Evolutionary conservation across 257 asterid species (phyloP).

Genomic region (Ilex asprella): DNA sequence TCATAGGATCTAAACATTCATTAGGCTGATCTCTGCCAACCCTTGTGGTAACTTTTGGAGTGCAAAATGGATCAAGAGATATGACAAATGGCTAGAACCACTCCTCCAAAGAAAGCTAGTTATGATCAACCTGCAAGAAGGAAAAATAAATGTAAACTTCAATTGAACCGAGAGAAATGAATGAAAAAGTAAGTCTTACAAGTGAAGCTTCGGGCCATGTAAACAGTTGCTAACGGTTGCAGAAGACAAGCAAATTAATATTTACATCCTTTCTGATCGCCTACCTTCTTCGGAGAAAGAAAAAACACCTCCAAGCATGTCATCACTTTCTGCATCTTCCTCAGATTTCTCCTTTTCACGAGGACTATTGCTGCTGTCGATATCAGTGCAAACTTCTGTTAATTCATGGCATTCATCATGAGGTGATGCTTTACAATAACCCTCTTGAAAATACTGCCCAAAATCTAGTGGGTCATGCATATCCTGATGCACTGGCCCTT

Average conservation of each 20-base stretch:
- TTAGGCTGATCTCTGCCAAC: too few relatives aligned
- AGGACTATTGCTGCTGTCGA: slow-evolving; percentile 21
- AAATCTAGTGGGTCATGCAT: slow-evolving; percentile 33
- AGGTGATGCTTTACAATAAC: slow-evolving; percentile 39
- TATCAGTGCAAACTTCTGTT: slow-evolving; percentile 25
- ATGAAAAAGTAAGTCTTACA: not conserved
- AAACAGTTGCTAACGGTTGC: not conserved
- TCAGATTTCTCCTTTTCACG: slow-evolving; percentile 26
- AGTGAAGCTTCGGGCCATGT: too few relatives aligned
- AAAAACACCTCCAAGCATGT: slow-evolving; percentile 43
- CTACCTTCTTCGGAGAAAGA: slow-evolving; percentile 46
- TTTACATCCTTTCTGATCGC: not conserved
- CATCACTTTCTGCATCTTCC: slow-evolving; percentile 38
- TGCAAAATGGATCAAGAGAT: not conserved
- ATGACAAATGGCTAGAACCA: too few relatives aligned
- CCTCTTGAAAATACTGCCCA: slow-evolving; percentile 39
- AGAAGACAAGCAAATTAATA: not conserved
- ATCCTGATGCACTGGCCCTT: slow-evolving; percentile 33
- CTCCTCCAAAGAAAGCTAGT: too few relatives aligned
- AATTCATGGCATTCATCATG: slow-evolving; percentile 18
- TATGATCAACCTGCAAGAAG: not conserved
- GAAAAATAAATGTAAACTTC: not conserved
- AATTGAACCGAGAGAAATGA: not conserved
- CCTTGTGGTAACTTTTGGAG: not conserved
- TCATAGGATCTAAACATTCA: too few relatives aligned